Evolutionary conservation across 129 eudicot genomes (phyloP), one percentile per base, ranked within the genome.

Genomic region (Tanacetum coccineum): DNA sequence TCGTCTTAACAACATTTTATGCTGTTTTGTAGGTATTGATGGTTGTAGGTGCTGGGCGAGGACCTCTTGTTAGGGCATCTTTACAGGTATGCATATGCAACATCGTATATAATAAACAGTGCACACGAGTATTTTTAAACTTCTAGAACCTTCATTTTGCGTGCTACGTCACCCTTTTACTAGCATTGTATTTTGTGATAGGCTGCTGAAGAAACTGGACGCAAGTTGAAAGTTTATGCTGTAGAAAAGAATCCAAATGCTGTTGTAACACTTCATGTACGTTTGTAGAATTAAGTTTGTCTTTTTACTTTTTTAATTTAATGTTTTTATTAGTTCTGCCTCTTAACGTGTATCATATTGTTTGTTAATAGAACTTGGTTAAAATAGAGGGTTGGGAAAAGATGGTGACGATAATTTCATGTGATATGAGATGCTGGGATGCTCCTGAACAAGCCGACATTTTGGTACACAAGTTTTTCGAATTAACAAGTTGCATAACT

Each of bases 191-290:
- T 21, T 13, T 42, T 68, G 12, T 71, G 26, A 61, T 61, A 92
- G 98, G 96, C 98, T 52, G 95, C 98, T 58, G 96, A 86, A 82
- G 98, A 93, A 68, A 93, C 98, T 54, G 87, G 94, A 17, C 87
- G 98, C 28, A 88, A 82, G 73, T 72, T 93, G 78, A 86, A 77
- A 81, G 86, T 93, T 74, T 93, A 86, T 82, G 98, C 98, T 26
- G 99, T 89, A 59, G 99, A 93, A 78, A 93, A 93, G 76, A 93
- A 93, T 79, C 98, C 98, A 65, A 92, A 92, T 88, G 98, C 96
- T 25, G 84, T 93, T 26, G 91, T 93, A 48, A 93, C 98, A 26
- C 96, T 93, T 70, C 98, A 93, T 86, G 98, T 93, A 81, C 78
- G 26, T 36, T 52, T 52, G 21, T 49, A 15, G 36, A 10, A 18